Base-by-base conservation (phyloP, 495 filamentous ascomycete species). In the Talaromyces ruber region DNA sequence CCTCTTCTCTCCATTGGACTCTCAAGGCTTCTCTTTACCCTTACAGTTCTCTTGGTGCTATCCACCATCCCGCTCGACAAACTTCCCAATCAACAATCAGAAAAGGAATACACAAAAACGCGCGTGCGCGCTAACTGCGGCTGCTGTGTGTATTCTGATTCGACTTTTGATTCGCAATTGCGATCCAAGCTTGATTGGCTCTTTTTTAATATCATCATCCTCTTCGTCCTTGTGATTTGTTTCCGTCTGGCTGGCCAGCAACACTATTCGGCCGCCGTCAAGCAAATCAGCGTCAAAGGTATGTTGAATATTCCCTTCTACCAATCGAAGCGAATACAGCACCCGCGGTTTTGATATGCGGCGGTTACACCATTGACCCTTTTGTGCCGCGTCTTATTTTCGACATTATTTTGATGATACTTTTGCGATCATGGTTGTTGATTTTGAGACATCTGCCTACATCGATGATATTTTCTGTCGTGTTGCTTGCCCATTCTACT, bases 121-220 rank as follows among this genome's bases (percentile, higher is more conserved):
- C 43, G 43, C 43, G 43, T 47, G 54, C 29, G 54, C 54, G 54
- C 54, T 57, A 57, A 57, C 28, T 57, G 54, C 54, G 51, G 51
- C 51, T 26, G 16, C n/a, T 26, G 26, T 21, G 22, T 28, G 8
- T 21, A 25, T 26, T 54, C 12, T 26, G 54, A 16, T 57, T 55
- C 52, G 22, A 14, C n/a, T 34, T 57, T 34, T 57, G 54, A 30
- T 16, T 57, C 11, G 50, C 54, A 18, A n/a, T 29, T 57, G 26
- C 54, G 29, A 57, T 57, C 29, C 26, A 30, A 30, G 29, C 26
- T 34, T 57, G 54, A 57, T 57, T 57, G 54, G 54, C 21, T 34
- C 54, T 12, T 11, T 21, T 24, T 56, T 56, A 30, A 22, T 53
- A 25, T 53, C 25, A 21, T n/a, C 21, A 53, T 18, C 43, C n/a